phyloP scores from a whole-genome alignment of 1,284 basidiomycete species.

The Porodaedalea pini region DNA sequence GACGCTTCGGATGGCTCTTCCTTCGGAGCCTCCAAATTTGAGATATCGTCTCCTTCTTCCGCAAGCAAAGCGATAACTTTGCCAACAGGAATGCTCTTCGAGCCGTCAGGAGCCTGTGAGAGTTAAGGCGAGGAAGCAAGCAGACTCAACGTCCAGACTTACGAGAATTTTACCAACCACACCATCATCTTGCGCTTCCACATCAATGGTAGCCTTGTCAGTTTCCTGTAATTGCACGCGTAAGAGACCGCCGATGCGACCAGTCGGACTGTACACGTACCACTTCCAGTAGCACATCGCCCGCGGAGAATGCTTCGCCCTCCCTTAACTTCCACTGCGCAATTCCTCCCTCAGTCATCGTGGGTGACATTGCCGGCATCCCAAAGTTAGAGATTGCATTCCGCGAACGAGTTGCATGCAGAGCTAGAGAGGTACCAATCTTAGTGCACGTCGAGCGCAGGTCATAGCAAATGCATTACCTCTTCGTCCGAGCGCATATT shows the following conservation, averaged over 20 bases:
- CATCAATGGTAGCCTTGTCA: slow-evolving; percentile 98
- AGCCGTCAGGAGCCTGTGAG: slow-evolving; percentile 69
- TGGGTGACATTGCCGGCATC: slow-evolving; percentile 98
- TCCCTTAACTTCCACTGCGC: slow-evolving; percentile 90
- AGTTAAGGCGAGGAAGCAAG: not conserved
- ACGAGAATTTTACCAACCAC: slow-evolving; percentile 91
- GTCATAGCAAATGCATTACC: not conserved
- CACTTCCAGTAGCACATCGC: slow-evolving; percentile 92
- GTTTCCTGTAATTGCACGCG: slow-evolving; percentile 69
- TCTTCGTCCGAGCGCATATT: not conserved
- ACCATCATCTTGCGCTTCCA: slow-evolving; percentile 98
- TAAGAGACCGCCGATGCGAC: slow-evolving; percentile 10
- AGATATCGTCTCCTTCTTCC: slow-evolving; percentile 96
- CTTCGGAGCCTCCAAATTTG: slow-evolving; percentile 73
- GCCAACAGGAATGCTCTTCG: slow-evolving; percentile 86
- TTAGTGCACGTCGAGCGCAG: not conserved
- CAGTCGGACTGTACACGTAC: slow-evolving; percentile 45
- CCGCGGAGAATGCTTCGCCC: slow-evolving; percentile 80
- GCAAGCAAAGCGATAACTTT: slow-evolving; percentile 88
- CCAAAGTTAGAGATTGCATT: slow-evolving; percentile 65
- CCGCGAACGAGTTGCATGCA: slow-evolving; percentile 55
- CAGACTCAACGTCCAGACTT: slow-evolving; percentile 27
- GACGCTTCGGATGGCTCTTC: slow-evolving; percentile 39
- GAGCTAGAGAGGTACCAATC: slow-evolving; percentile 36
- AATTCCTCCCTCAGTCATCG: slow-evolving; percentile 97